Evolutionary conservation across 164 flowering plant genomes (phyloP).

Genomic region (Magnolia changhungtana): DNA sequence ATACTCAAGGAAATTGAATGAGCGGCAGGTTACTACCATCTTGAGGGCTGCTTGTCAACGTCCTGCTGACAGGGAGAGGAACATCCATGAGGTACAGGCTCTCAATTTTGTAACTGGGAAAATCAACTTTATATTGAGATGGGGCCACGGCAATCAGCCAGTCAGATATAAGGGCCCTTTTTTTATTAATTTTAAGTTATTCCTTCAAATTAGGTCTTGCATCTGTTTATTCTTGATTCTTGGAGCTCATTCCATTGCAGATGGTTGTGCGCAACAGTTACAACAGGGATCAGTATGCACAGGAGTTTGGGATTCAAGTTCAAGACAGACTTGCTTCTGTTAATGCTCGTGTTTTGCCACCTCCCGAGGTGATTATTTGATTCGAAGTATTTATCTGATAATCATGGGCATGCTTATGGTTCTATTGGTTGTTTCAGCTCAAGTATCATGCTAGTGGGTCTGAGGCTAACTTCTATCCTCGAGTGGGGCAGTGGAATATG

Average conservation of each 20-base stretch:
- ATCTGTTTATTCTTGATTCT: not conserved
- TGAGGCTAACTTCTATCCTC: constrained; percentile 45
- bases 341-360: constrained; percentile 69
- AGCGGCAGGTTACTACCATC: constrained; percentile 55
- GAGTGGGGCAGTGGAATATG: constrained; percentile 94
- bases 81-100: not conserved
- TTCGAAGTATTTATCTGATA: too few relatives aligned
- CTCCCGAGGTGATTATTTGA: constrained; percentile 55
- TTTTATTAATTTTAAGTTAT: not conserved
- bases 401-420: too few relatives aligned
- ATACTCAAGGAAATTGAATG: constrained; percentile 60
- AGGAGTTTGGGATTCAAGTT: constrained; percentile 68
- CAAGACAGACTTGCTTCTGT: constrained; percentile 26
- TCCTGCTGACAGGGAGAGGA: constrained; percentile 38
- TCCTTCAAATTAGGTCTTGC: not conserved
- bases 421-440: constrained; percentile 38
- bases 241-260: constrained; percentile 23
- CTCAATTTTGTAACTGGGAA: too few relatives aligned
- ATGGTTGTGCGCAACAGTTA: constrained; percentile 35
- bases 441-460: constrained; percentile 59
- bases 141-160: too few relatives aligned
- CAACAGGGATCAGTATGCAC: constrained; percentile 24
- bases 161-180: not conserved
- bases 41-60: constrained; percentile 70
- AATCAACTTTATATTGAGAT: too few relatives aligned